These are phyloP conservation scores for Kwoniella shivajii DNA, from an alignment of 1,284 basidiomycete species.

Conservation along the genomic window DNA sequence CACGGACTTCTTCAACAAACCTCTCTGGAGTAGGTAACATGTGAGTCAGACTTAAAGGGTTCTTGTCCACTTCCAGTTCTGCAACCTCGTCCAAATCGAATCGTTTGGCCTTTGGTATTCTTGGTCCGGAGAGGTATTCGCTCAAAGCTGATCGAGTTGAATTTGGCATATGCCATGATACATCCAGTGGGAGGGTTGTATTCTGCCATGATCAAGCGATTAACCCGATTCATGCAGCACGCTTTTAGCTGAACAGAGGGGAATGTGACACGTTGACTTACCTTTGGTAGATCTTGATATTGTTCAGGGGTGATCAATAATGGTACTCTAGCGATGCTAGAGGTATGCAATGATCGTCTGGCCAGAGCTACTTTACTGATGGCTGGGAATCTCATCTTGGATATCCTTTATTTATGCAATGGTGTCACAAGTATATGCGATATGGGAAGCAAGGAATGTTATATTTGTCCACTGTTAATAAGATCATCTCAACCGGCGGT, in stretches of 20 bases:
- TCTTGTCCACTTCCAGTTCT: slow-evolving; percentile 54
- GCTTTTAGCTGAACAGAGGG: neutral
- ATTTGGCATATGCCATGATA: slow-evolving; percentile 55
- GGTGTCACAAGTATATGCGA: too few species aligned
- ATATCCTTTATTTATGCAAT: too few species aligned
- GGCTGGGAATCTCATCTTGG: slow-evolving; percentile 17
- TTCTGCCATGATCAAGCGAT: slow-evolving; percentile 15
- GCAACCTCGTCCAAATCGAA: slow-evolving; percentile 76
- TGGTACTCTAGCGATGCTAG: slow-evolving; percentile 21
- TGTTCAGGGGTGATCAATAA: slow-evolving; percentile 44
- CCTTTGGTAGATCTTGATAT: slow-evolving; percentile 40
- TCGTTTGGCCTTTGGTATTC: slow-evolving; percentile 74
- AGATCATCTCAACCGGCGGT: too few species aligned
- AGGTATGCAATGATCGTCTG: slow-evolving; percentile 12
- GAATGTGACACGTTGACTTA: slow-evolving; percentile 10
- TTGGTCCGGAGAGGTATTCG: slow-evolving; percentile 53
- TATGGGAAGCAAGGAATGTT: too few species aligned
- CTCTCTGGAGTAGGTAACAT: slow-evolving; percentile 79
- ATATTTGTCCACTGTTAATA: too few species aligned
- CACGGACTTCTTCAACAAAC: slow-evolving; percentile 82
- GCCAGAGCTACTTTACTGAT: slow-evolving; percentile 3
- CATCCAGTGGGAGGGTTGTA: slow-evolving; percentile 46
- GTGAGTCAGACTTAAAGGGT: slow-evolving; percentile 74
- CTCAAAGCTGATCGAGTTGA: slow-evolving; percentile 43
- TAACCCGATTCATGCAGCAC: neutral